A percentile compares a stretch with the other conserved stretches of the same genome.
Conservation (phyloP, 371 early-diverging fungal species). For the Mucor velutinosus region DNA sequence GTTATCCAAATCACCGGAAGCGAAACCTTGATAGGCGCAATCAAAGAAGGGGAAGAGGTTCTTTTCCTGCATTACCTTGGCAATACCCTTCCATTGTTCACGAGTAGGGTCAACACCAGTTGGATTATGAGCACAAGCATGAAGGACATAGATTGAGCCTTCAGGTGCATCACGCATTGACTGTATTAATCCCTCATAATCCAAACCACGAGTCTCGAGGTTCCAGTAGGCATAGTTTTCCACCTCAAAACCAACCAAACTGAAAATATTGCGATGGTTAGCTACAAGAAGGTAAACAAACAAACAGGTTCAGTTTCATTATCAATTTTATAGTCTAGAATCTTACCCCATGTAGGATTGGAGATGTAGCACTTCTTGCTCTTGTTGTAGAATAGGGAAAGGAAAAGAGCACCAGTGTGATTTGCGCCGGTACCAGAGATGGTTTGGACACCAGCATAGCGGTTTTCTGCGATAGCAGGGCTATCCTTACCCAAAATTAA, state of each 20-base stretch:
- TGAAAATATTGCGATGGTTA: constrained; percentile 92
- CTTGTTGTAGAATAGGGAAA: constrained; percentile 69
- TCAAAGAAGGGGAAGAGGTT: constrained; percentile 94
- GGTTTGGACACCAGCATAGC: constrained; percentile 81
- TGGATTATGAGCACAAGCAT: constrained; percentile 98
- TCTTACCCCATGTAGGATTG: constrained; percentile 94
- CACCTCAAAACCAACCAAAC: constrained; percentile 80
- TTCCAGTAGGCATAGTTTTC: constrained; percentile 91
- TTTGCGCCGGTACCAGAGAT: constrained; percentile 97
- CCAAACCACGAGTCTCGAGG: constrained; percentile 73
- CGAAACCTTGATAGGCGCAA: constrained; percentile 98
- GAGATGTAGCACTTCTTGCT: constrained; percentile 80
- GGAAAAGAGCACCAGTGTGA: constrained; percentile 84
- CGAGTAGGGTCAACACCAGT: constrained; percentile 97
- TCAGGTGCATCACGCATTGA: constrained; percentile 71
- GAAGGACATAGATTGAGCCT: constrained; percentile 81
- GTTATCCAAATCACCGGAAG: constrained; percentile 86
- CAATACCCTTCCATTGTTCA: constrained; percentile 92
- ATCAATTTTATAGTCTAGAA: neutral
- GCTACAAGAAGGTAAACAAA: constrained; percentile 39
- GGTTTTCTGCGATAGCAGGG: constrained; percentile 74
- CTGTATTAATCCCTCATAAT: constrained; percentile 75
- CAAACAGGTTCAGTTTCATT: neutral
- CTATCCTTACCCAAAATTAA: constrained; percentile 86
- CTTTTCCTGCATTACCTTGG: constrained; percentile 73